Evolutionary conservation across 2,329 filamentous ascomycete genomes (phyloP), one percentile per base, ranked within the genome.

Genomic region (Fusarium sp.): DNA sequence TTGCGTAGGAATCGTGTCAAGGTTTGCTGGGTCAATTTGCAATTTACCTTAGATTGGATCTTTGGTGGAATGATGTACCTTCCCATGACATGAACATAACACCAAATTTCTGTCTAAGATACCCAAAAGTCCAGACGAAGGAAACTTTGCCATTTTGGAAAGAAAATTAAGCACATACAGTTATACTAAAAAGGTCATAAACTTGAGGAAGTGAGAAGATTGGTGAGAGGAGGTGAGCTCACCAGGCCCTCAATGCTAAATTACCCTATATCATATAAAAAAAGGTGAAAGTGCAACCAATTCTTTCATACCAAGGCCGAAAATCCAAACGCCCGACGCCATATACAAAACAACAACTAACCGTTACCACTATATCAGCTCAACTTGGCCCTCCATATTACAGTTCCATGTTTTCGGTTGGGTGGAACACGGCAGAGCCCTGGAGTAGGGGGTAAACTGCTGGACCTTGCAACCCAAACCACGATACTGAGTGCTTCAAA

Each of bases 211-310:
- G 14, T 15, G 30, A 33, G 30, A 14, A 33, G 10, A 33, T 15
- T 33, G 30, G 14, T 33, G 30, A 33, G 14, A 6, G 14, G 30
- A 33, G 14, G 30, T 33, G 30, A 37, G 17, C 35, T 2, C 10
- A 37, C 7, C n/a, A n/a, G 17, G 8, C 17, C 7, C 20, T 47
- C 8, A 6, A 20, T 40, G 11, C 19, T 20, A 20, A 27, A 46
- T 41, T 68, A 69, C 57, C 66, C 66, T 68, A 63, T 46, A 68
- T 41, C 22, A 52, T 27, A 5, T 19, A 33, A 23, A 43, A 23
- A 5, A 17, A 20, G 19, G 4, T 17, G 10, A 39, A 19, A 15
- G 14, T 9, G 45, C 11, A 37, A 37, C 35, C 7, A 23, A 20
- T 3, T 32, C 43, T n/a, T 32, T 7, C 3, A 19, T n/a, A 15